Evolutionary conservation across 148 eudicot genomes (phyloP).

Genomic region (Tetragonia tetragonoides): DNA sequence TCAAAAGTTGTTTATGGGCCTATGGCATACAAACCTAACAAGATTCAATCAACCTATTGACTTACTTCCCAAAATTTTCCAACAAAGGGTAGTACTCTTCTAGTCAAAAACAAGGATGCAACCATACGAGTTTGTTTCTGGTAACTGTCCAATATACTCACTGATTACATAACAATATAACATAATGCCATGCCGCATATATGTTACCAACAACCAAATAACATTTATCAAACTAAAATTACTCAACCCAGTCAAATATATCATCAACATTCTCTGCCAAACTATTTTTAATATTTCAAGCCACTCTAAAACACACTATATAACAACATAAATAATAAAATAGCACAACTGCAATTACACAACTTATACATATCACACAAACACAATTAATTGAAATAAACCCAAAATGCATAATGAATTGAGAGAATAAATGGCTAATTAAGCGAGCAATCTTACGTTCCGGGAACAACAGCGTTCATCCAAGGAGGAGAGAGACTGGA

Average conservation of each 20-base stretch:
- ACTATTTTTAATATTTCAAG: background rate
- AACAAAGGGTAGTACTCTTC: background rate
- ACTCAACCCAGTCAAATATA: background rate
- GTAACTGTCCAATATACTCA: background rate
- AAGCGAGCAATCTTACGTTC: slow-evolving; percentile 52
- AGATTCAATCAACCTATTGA: background rate
- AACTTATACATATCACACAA: background rate
- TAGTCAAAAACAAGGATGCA: background rate
- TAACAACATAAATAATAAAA: background rate
- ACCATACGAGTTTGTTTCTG: background rate
- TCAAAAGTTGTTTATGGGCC: background rate
- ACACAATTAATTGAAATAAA: background rate
- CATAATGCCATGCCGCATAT: background rate
- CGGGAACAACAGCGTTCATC: slow-evolving; percentile 88
- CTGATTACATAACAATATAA: background rate
- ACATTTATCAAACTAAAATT: background rate
- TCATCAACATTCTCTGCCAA: background rate
- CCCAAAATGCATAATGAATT: background rate
- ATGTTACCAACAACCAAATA: background rate
- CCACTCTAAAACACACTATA: background rate
- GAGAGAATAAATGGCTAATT: background rate
- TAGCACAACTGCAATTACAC: background rate
- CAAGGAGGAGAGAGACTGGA: slow-evolving; percentile 43
- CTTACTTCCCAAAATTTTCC: background rate
- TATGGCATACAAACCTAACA: background rate